Evolutionary conservation across 441 rosid genomes (phyloP), one percentile per base, ranked within the genome.

Genomic region (Erodium texanum): DNA sequence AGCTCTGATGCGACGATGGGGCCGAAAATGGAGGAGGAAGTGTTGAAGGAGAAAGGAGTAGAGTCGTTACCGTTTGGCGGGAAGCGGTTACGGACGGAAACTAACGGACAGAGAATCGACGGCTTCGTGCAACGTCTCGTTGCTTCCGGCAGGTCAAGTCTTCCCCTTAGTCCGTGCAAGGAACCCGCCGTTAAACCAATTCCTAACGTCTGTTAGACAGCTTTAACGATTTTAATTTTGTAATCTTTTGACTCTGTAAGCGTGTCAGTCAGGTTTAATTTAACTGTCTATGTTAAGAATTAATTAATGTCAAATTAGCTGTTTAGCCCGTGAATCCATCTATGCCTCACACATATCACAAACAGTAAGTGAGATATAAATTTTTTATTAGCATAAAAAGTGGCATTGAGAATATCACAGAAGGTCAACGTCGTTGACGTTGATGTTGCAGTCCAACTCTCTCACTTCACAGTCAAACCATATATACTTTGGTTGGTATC

Each of bases 131-230:
- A 86, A 74, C 87, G 91, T 66, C 91, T 93, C 16, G 89, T 85
- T 74, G 97, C 89, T 15, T 84, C 87, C 0, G 89, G 90, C 20
- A 87, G 80, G 82, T 77, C 86, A 14, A 89, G 98, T 75, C 78
- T 86, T 71, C 97, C 96, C 8, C 93, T 93, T 0, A 89, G 97
- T 75, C 98, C 97, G 68, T 84, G 92, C 89, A 90, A 90, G 78
- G 88, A 84, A 64, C 78, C 93, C 75, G 78, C 85, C 84, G 87
- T 85, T 74, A 82, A 68, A 27, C 29, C 29, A 1, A 1, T 27
- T 38, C 78, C 80, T 71, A 82, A 80, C 84, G 86, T 87, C 76
- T 91, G 92, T 83, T 87, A 85, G 78, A 1, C 10, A 11, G 43
- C 7, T 50, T 50, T 50, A 3, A n/a, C 9, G 24, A 18, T 56